Conservation (phyloP, 31 red algal genomes). For the Bonnemaisonia californica region DNA sequence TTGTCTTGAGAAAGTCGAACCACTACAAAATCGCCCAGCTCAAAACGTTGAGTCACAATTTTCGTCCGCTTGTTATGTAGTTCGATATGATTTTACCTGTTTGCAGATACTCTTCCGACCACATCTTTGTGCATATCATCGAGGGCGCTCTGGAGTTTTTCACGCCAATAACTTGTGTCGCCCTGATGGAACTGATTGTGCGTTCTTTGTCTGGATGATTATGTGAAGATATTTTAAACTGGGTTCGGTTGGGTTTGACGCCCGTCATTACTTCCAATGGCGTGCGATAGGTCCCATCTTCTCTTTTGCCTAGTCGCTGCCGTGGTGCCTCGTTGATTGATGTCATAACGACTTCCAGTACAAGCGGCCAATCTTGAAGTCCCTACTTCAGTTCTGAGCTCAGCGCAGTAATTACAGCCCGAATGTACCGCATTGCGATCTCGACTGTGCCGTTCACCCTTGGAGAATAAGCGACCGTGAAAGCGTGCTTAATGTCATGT, state of each 20-base stretch:
- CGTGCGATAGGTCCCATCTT: conserved; percentile 2
- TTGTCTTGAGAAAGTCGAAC: background rate
- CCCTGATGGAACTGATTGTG: background rate
- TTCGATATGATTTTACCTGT: no score
- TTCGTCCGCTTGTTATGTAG: background rate
- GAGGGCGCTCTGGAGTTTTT: background rate
- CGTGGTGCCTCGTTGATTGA: conserved; percentile 8
- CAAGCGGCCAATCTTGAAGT: conserved; percentile 15
- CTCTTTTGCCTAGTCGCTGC: background rate
- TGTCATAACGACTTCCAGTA: background rate
- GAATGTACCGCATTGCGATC: background rate
- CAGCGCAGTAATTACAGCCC: background rate
- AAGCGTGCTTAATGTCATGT: conserved; percentile 16
- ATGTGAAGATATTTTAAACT: background rate
- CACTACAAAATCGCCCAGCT: background rate
- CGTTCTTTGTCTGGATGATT: background rate
- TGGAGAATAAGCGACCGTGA: conserved; percentile 26
- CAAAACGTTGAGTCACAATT: background rate
- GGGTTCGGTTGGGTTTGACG: background rate
- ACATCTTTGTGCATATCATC: background rate
- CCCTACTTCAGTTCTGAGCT: conserved; percentile 7
- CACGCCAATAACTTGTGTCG: background rate
- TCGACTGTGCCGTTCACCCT: conserved; percentile 23
- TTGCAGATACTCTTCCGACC: background rate
- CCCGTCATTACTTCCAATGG: conserved; percentile 28